Percentiles rank a stretch among this genome's conserved stretches.
Evolutionary conservation across 2,329 filamentous ascomycete species (phyloP).

Genomic region (Trichophyton rubrum): DNA sequence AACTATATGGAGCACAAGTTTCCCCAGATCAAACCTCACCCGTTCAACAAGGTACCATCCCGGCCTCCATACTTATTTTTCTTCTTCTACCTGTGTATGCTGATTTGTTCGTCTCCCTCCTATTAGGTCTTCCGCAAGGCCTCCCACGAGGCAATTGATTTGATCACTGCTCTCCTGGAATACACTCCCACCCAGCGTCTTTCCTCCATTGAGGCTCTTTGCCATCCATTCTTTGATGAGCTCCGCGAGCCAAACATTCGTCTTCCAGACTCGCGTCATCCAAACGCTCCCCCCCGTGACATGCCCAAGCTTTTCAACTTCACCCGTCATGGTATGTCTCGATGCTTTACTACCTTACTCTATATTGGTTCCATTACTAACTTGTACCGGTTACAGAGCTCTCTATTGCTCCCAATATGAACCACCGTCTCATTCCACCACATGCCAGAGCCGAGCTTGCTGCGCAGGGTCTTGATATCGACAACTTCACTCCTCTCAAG

Average conservation of each 20-base stretch:
- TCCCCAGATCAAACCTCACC: slow-evolving; percentile 98
- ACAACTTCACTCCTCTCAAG: slow-evolving; percentile 80
- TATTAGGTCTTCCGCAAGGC: slow-evolving; percentile 84
- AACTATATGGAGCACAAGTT: slow-evolving; percentile 99
- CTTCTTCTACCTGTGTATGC: background rate
- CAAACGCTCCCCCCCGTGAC: slow-evolving; percentile 65
- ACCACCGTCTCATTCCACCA: slow-evolving; percentile 72
- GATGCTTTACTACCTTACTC: background rate
- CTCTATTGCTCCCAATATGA: slow-evolving; percentile 83
- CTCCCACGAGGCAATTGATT: slow-evolving; percentile 78
- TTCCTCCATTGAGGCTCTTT: slow-evolving; percentile 89
- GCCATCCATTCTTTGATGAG: slow-evolving; percentile 97
- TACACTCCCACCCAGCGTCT: slow-evolving; percentile 95
- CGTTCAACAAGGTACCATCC: slow-evolving; percentile 68
- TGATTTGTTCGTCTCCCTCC: slow-evolving; percentile 1
- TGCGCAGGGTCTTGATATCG: slow-evolving; percentile 73
- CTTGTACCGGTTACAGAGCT: slow-evolving; percentile 50
- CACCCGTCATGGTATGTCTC: slow-evolving; percentile 67
- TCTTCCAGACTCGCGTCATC: slow-evolving; percentile 86
- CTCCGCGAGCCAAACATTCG: slow-evolving; percentile 81
- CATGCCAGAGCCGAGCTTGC: slow-evolving; percentile 66
- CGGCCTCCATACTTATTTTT: too few species aligned
- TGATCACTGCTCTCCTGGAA: slow-evolving; percentile 86
- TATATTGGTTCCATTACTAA: background rate
- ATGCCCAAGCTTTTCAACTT: slow-evolving; percentile 88